phyloP scores from a whole-genome alignment of 176 grass and related monocot genomes.

The Ananas comosus region DNA sequence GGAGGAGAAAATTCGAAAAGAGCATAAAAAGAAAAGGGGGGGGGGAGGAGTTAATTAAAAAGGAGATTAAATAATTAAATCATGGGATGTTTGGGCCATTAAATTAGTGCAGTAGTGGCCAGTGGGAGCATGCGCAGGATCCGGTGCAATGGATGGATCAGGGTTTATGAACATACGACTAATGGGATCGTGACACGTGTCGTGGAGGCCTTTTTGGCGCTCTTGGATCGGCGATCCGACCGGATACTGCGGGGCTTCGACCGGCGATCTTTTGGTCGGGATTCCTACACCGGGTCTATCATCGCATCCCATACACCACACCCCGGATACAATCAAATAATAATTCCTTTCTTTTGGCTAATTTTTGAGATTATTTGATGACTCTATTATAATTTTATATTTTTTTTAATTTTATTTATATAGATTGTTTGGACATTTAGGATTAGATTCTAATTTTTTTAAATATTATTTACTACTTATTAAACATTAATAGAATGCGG shows the following conservation, averaged over 20 bases:
- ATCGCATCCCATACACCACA: neutral
- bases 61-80: neutral
- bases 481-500: no score
- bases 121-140: neutral
- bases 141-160: neutral
- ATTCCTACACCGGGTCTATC: neutral
- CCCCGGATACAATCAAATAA: no score
- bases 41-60: neutral
- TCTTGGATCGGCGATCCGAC: neutral
- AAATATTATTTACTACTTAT: no score
- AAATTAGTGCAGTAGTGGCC: neutral
- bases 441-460: no score
- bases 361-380: no score
- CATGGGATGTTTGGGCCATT: neutral
- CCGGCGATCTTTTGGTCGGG: slow-evolving; percentile 1
- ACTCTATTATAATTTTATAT: no score
- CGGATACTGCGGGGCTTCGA: neutral
- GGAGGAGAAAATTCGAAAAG: neutral
- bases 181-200: no score
- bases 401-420: no score
- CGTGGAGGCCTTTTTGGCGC: no score
- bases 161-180: neutral
- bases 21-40: neutral
- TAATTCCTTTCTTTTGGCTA: no score
- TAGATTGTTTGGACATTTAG: no score